Evolutionary conservation across 352 stramenopile genomes (phyloP).

Genomic region (Elongisporangium senticosum): DNA sequence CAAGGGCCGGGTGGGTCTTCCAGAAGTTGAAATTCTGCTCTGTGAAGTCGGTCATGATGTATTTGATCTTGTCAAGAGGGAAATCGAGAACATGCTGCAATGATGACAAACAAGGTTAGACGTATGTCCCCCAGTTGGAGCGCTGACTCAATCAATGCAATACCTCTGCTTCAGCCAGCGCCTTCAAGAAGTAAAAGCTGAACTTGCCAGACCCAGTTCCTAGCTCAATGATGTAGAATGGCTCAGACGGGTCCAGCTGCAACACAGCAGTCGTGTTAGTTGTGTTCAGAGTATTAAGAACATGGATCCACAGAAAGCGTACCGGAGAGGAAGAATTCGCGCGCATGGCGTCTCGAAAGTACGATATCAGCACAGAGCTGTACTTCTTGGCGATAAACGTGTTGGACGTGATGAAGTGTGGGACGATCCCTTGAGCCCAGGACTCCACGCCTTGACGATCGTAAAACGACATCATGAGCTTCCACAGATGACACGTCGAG

Average conservation of each 20-base stretch:
- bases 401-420: slow-evolving; percentile 96
- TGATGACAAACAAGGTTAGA: slow-evolving; percentile 2
- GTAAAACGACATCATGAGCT: slow-evolving; percentile 95
- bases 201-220: slow-evolving; percentile 92
- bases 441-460: slow-evolving; percentile 78
- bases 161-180: slow-evolving; percentile 57
- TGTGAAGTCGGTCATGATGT: slow-evolving; percentile 95
- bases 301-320: neutral
- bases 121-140: neutral
- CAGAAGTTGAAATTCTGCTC: slow-evolving; percentile 93
- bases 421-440: slow-evolving; percentile 92
- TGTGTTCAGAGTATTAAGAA: neutral
- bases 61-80: slow-evolving; percentile 87
- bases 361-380: slow-evolving; percentile 60
- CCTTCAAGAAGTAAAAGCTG: slow-evolving; percentile 93
- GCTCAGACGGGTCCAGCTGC: slow-evolving; percentile 68
- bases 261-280: slow-evolving; percentile 1
- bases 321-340: slow-evolving; percentile 25
- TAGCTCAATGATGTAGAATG: slow-evolving; percentile 93
- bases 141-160: neutral
- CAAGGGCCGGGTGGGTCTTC: slow-evolving; percentile 82
- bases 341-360: slow-evolving; percentile 52
- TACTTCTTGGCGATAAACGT: slow-evolving; percentile 92
- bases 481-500: slow-evolving; percentile 87
- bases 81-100: slow-evolving; percentile 75